These are phyloP conservation scores for Albophoma yamanashiensis DNA, from an alignment of 2,329 filamentous ascomycete species.

Conservation along the genomic window DNA sequence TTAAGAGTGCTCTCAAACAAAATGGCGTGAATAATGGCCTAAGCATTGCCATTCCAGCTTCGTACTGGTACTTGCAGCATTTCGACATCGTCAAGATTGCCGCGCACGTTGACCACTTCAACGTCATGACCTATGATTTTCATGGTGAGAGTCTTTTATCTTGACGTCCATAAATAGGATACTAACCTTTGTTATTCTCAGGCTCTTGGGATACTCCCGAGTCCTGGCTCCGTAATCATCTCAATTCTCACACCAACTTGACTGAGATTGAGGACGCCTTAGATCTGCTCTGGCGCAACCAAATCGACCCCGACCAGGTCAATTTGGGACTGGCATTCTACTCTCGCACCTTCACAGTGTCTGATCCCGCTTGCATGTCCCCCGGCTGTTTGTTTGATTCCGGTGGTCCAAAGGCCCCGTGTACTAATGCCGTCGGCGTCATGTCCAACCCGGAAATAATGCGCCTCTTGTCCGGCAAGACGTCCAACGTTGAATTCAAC, in stretches of 20 bases:
- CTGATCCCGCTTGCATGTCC: not conserved
- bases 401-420: not conserved
- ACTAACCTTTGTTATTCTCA: too few relatives aligned
- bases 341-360: not conserved
- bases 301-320: not conserved
- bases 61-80: not conserved
- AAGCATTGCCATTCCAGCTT: too few relatives aligned
- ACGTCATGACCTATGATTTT: not conserved
- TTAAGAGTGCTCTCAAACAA: too few relatives aligned
- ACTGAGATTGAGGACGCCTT: not conserved
- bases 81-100: not conserved
- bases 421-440: not conserved
- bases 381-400: not conserved
- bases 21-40: too few relatives aligned
- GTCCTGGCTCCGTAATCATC: too few relatives aligned
- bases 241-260: not conserved
- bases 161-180: too few relatives aligned
- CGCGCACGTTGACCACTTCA: not conserved
- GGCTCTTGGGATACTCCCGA: too few relatives aligned
- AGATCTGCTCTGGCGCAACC: not conserved
- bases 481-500: not conserved
- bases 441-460: not conserved
- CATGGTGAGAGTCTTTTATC: too few relatives aligned
- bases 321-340: not conserved
- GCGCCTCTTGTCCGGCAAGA: not conserved